Evolutionary conservation across 495 filamentous ascomycete species (phyloP).

Genomic region (Neurospora discreta): DNA sequence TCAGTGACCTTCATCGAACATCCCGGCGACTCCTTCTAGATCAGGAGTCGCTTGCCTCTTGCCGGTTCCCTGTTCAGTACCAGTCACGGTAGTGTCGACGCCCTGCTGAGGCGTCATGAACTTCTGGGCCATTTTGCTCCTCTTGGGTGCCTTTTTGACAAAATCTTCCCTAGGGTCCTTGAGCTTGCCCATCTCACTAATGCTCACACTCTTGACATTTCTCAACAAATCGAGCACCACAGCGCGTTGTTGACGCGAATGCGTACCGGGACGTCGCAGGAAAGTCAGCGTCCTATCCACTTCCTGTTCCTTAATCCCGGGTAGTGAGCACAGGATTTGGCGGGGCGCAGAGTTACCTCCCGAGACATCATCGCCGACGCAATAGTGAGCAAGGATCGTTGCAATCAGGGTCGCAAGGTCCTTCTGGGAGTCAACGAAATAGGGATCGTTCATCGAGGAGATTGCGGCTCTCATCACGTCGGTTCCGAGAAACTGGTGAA

Average conservation of each 20-base stretch:
- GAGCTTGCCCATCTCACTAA: constrained; percentile 87
- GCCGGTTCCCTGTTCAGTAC: constrained; percentile 3
- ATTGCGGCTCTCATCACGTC: constrained; percentile 77
- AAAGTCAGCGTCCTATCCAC: constrained; percentile 51
- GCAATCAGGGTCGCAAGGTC: constrained; percentile 85
- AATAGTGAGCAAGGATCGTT: constrained; percentile 65
- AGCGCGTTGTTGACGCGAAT: constrained; percentile 65
- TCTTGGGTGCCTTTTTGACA: constrained; percentile 1
- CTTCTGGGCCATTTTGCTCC: constrained; percentile 47
- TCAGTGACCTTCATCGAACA: constrained; percentile 26
- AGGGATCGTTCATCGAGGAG: constrained; percentile 82
- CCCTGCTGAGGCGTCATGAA: constrained; percentile 34
- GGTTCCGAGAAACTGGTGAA: constrained; percentile 82
- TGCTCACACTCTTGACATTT: constrained; percentile 74
- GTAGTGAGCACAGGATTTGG: constrained; percentile 41
- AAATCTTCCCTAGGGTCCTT: constrained; percentile 26
- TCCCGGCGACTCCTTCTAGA: constrained; percentile 31
- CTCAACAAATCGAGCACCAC: constrained; percentile 80
- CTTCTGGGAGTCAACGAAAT: constrained; percentile 94
- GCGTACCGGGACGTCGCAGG: constrained; percentile 35
- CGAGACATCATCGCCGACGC: constrained; percentile 11
- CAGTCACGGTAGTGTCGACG: not conserved
- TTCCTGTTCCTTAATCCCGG: constrained; percentile 42
- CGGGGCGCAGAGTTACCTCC: constrained; percentile 48
- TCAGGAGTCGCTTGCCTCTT: constrained; percentile 22